Conservation (phyloP, 495 filamentous ascomycete species). For the Penicillium alfredii region DNA sequence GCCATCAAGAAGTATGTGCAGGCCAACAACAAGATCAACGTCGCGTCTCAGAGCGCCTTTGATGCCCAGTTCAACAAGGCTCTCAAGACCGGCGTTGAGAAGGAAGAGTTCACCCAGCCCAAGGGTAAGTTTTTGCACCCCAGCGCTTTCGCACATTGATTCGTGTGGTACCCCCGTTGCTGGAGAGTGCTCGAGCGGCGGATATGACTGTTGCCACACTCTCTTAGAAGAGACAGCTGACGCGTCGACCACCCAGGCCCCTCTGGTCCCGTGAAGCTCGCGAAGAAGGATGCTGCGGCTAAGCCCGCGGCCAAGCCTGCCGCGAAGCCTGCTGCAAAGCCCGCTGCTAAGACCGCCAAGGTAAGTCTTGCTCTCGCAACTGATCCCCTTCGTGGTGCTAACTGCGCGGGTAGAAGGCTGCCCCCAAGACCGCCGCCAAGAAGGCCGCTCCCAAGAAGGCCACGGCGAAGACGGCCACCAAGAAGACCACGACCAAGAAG, state of each 20-base stretch:
- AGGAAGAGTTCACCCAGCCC: slow-evolving; percentile 82
- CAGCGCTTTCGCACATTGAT: no score
- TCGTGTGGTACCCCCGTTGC: no score
- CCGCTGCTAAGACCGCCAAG: slow-evolving; percentile 45
- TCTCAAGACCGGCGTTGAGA: slow-evolving; percentile 81
- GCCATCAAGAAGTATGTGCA: slow-evolving; percentile 97
- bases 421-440: slow-evolving; percentile 32
- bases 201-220: no score
- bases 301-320: slow-evolving; percentile 47
- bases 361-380: slow-evolving; percentile 37
- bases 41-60: slow-evolving; percentile 65
- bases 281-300: slow-evolving; percentile 59
- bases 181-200: no score
- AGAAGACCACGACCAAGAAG: slow-evolving; percentile 31
- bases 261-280: slow-evolving; percentile 94
- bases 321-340: slow-evolving; percentile 30
- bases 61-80: slow-evolving; percentile 92
- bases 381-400: no score
- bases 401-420: slow-evolving; percentile 41
- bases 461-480: slow-evolving; percentile 15
- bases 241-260: slow-evolving; percentile 53
- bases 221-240: slow-evolving; percentile 35
- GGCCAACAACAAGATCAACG: slow-evolving; percentile 84
- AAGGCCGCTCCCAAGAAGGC: slow-evolving; percentile 45
- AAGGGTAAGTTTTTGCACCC: slow-evolving; percentile 98